Evolutionary conservation across 2,329 filamentous ascomycete species (phyloP), one percentile per base, ranked within the genome.

Genomic region (Hawksworthiomyces lignivorus): DNA sequence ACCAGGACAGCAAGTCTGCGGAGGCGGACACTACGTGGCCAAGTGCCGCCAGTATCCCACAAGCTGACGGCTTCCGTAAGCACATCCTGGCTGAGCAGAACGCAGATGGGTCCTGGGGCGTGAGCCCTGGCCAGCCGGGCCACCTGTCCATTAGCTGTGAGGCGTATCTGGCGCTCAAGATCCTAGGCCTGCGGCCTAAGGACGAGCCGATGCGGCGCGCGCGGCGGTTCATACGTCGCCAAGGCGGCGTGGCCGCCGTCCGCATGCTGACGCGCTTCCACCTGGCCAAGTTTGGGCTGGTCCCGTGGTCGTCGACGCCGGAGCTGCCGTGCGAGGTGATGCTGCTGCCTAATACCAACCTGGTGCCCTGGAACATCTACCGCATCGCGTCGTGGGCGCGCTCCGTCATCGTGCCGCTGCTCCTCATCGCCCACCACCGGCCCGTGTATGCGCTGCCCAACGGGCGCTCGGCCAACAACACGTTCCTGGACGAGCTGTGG

Each of bases 401-500:
- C 5, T 43, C 35, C 33, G 50, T 48, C 2, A 21, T 54, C 9
- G 40, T 58, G 9, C 55, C 55, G 3, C 24, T 56, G 4, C 36
- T 53, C n/a, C 34, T 58, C 7, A 37, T 56, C 18, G 33, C 52
- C 15, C 56, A 62, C 22, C 57, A 60, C 38, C 44, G 49, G 20
- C 59, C 58, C 2, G 39, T 59, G 3, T 62, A 54, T 41, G 31
- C 50, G 0, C 45, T 60, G 1, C 55, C 55, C 7, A 57, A 57
- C 36, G 53, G 54, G 11, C 37, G 27, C n/a, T 38, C 27, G 10
- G 15, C 21, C 4, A 22, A 43, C 17, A 57, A 56, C 22, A 22
- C 52, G 18, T 61, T 60, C 32, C 35, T 60, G 14, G 58, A 62
- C 36, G 59, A 62, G 36, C 41, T 60, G 6, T 62, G 58, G 60